Base-by-base conservation (phyloP, 345 rosid species). In the Gossypium arboreum region DNA sequence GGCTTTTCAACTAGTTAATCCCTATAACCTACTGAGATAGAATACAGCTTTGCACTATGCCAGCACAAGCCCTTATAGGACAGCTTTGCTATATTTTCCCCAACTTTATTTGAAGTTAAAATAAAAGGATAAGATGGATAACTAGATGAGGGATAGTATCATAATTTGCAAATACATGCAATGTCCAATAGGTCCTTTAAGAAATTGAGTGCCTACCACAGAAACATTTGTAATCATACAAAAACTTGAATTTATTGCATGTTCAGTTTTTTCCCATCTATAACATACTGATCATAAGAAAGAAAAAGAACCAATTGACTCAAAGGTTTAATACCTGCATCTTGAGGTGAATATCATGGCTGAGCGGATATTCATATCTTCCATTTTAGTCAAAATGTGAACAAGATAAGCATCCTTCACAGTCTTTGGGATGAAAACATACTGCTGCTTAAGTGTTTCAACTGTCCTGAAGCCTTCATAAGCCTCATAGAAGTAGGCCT, bases 341-440 rank as follows among this genome's bases (percentile, higher is more conserved):
- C 98, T 93, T 4, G 99, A 95, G 76, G 88, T 94, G 82, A 95
- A 93, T 81, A 95, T 88, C 78, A 95, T 95, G 51, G 89, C 98
- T 0, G 99, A 95, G 71, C 91, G 91, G 71, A 93, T 87, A 43
- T 88, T 92, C 90, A 91, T 85, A 3, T 90, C 96, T 85, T 88
- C 90, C 94, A 95, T 81, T 79, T 88, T 88, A 9, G 98, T 89
- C 76, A 93, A 78, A 67, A 95, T 81, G 69, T 95, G 85, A 25
- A 85, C 84, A 65, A 94, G 92, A 80, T 93, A 95, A 13, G 90
- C 85, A 72, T 93, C 99, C 88, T 95, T 95, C 2, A 90, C 94
- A 74, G 86, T 90, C 79, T 84, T 88, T 16, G 97, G 91, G 24
- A 85, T 81, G 76, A 86, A 86, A 71, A 93, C 56, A 61, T 90